phyloP scores from a whole-genome alignment of 202 grass and related monocot species.

The Carex arenaria region DNA sequence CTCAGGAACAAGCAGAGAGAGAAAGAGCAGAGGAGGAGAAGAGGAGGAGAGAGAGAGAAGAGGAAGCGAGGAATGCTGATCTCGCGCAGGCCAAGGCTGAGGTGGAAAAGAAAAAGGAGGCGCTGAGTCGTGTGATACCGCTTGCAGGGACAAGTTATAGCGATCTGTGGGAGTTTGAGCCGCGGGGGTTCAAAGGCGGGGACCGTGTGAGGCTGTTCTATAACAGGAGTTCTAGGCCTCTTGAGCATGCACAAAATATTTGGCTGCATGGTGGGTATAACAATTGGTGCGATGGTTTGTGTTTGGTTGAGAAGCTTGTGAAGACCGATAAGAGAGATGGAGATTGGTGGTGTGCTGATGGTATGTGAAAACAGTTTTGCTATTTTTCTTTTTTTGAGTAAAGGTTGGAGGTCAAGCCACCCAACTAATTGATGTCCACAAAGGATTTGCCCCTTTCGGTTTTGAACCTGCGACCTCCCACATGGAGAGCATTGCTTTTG shows the following conservation, averaged over 20 bases:
- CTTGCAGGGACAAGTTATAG: constrained; percentile 37
- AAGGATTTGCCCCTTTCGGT: too few relatives aligned
- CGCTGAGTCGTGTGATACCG: constrained; percentile 37
- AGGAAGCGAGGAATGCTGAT: constrained; percentile 53
- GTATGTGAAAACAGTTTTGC: constrained; percentile 33
- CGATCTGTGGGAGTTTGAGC: constrained; percentile 70
- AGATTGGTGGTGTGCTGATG: constrained; percentile 82
- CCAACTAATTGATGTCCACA: too few relatives aligned
- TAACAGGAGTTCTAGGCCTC: constrained; percentile 58
- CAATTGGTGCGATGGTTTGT: constrained; percentile 74
- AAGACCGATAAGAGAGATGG: constrained; percentile 57
- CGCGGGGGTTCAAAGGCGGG: constrained; percentile 58
- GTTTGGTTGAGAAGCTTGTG: constrained; percentile 48
- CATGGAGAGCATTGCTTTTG: too few relatives aligned
- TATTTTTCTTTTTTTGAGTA: neutral
- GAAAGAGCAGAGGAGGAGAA: constrained; percentile 65
- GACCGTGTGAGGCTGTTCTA: constrained; percentile 73
- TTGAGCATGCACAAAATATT: constrained; percentile 63
- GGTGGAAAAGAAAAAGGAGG: constrained; percentile 55
- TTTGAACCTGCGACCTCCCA: too few relatives aligned
- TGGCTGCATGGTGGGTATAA: constrained; percentile 95
- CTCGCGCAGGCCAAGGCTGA: constrained; percentile 55
- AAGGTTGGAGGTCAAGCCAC: too few relatives aligned
- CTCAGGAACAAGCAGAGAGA: constrained; percentile 73
- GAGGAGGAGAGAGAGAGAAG: constrained; percentile 51